Percentiles rank a stretch among this genome's conserved stretches.
phyloP scores from a whole-genome alignment of 2,329 filamentous ascomycete genomes.

The Niveomyces coronatus region DNA sequence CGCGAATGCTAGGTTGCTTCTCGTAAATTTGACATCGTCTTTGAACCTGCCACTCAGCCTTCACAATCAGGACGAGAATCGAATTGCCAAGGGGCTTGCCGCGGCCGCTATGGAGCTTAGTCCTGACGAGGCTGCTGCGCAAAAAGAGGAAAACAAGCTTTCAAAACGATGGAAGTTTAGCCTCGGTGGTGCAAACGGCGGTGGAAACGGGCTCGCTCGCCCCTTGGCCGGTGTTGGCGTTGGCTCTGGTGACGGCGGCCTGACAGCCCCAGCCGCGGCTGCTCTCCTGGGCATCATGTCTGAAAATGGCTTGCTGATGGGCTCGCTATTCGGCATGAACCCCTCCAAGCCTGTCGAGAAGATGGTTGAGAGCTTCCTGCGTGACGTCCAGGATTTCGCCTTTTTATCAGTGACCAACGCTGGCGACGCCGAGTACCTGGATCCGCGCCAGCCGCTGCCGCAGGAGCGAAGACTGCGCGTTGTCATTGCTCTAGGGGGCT shows the following conservation, averaged over 20 bases:
- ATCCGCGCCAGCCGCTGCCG: slow-evolving; percentile 40
- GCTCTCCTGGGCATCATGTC: slow-evolving; percentile 71
- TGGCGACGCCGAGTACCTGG: slow-evolving; percentile 27
- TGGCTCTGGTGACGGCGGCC: slow-evolving; percentile 66
- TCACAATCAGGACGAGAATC: slow-evolving; percentile 61
- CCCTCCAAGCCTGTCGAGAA: slow-evolving; percentile 71
- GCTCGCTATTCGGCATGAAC: slow-evolving; percentile 86
- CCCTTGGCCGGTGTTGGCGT: slow-evolving; percentile 70
- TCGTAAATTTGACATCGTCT: slow-evolving; percentile 61
- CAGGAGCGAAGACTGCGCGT: slow-evolving; percentile 63
- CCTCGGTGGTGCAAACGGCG: slow-evolving; percentile 29
- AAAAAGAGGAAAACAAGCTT: slow-evolving; percentile 51
- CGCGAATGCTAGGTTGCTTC: slow-evolving; percentile 60
- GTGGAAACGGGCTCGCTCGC: slow-evolving; percentile 66
- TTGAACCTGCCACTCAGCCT: slow-evolving; percentile 55
- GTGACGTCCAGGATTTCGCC: slow-evolving; percentile 80
- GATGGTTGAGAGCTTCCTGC: slow-evolving; percentile 80
- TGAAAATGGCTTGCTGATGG: slow-evolving; percentile 69
- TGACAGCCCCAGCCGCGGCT: slow-evolving; percentile 65
- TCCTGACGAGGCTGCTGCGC: slow-evolving; percentile 19
- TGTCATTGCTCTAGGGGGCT: slow-evolving; percentile 75
- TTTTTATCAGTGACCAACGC: slow-evolving; percentile 62
- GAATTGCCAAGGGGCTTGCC: slow-evolving; percentile 64
- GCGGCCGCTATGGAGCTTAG: slow-evolving; percentile 51
- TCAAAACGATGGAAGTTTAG: slow-evolving; percentile 64